Evolutionary conservation across 768 basidiomycete species (phyloP).

Genomic region (Porphyrellus cyaneotinctus): DNA sequence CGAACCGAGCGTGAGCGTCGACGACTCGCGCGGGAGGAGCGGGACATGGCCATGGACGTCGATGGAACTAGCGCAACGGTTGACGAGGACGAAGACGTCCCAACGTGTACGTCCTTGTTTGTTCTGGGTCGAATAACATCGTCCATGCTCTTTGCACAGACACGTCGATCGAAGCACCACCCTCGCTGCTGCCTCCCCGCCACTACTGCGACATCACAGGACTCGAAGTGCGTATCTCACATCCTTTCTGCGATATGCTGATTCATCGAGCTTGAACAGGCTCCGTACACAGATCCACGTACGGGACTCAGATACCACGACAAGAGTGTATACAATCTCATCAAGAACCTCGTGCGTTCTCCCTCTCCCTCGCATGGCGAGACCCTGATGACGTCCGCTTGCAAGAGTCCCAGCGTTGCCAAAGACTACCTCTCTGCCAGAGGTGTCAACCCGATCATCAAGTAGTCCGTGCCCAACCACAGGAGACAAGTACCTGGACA

Average conservation of each 20-base stretch:
- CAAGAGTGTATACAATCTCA: constrained; percentile 81
- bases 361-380: not conserved
- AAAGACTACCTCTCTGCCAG: constrained; percentile 70
- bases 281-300: constrained; percentile 79
- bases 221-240: constrained; percentile 49
- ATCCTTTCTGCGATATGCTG: not conserved
- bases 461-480: no score
- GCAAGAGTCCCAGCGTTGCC: constrained; percentile 56
- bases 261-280: constrained; percentile 35
- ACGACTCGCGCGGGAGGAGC: no score
- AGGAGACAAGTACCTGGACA: no score
- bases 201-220: constrained; percentile 88
- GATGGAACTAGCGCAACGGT: constrained; percentile 34
- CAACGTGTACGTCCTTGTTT: constrained; percentile 53
- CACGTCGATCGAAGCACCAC: constrained; percentile 79
- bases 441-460: constrained; percentile 48
- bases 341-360: constrained; percentile 61
- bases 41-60: constrained; percentile 50
- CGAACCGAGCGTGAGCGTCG: no score
- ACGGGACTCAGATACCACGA: constrained; percentile 80
- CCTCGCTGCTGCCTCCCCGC: constrained; percentile 69
- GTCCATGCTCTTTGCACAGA: constrained; percentile 39
- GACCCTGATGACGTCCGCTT: not conserved
- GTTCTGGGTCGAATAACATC: not conserved
- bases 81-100: constrained; percentile 61